Base-by-base conservation (phyloP, 441 rosid genomes). In the Breynia disticha region DNA sequence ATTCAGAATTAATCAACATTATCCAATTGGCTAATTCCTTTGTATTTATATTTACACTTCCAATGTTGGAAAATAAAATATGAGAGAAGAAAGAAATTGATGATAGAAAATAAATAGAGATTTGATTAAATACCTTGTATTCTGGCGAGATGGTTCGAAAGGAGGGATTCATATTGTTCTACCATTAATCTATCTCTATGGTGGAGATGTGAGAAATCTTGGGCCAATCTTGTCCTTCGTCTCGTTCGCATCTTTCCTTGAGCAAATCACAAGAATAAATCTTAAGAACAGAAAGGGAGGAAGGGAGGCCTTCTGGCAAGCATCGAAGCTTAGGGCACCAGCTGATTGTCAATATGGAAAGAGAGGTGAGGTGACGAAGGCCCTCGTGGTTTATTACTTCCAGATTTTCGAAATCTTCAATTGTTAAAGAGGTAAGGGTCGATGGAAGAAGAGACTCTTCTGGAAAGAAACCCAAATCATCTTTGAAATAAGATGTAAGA, bases 361-460 rank as follows among this genome's bases (percentile, higher is more conserved):
- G 67, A 35, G 19, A 57, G 11, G 38, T 57, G 13, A 60, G 48
- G 16, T 69, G 56, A 19, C 32, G 61, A 69, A 72, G 68, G 47
- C 77, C 70, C 43, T 48, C 43, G 4, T n/a, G 35, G 16, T 71
- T 47, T 56, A 75, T 16, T 8, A 43, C 15, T 11, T 0, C 20
- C 55, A 75, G 74, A 32, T 60, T 55, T 1, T 7, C 7, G 48
- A 16, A 52, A 72, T 55, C 19, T 57, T 10, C 15, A 13, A 39
- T 39, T 9, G 5, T 9, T 1, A 39, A 39, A 51, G 71, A 59
- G 19, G 28, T 62, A 41, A 72, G 1, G 4, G 62, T 41, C 18
- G 42, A 38, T 16, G 80, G 80, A n/a, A 72, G 47, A 46, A 72
- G 65, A 28, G 63, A 55, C 62, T 64, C 69, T 0, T 66, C 71